Evolutionary conservation across 148 eudicot genomes (phyloP), one percentile per base, ranked within the genome.

Genomic region (Rhododendron ferrugineum): DNA sequence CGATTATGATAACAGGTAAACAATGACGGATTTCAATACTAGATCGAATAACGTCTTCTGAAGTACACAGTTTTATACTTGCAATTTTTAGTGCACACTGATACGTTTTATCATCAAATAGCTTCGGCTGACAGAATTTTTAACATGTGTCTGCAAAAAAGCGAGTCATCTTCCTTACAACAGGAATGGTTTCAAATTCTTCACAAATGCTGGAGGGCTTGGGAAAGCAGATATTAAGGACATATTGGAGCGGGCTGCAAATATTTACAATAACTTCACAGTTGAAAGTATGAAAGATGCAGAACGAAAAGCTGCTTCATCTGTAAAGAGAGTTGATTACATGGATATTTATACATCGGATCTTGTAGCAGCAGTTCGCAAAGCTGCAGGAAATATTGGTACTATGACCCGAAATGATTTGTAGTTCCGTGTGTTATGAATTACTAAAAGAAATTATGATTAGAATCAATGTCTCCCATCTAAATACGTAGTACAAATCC

Each of bases 121-220:
- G 76, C 79, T 79, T 56, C 11, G 5, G 36, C 72, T 87, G 72
- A 84, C 81, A 30, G 82, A 81, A 56, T 46, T 36, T 76, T 16
- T 76, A 46, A 47, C 76, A 30, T 28, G 36, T 86, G 85, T 81
- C 82, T 86, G 49, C 78, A 79, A 70, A 82, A 84, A 96, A 97
- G 99, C 99, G 81, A 97, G 99, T 89, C 99, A 97, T 92, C 99
- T 97, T 91, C 99, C 99, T 78, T 95, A 91, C 92, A 97, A 97
- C 85, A 91, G 99, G 84, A 97, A 97, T 85, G 99, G 99, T 40
- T 91, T 97, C 87, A 97, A 96, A 88, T 97, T 97, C 89, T 97
- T 97, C 89, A 97, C 99, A 64, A 92, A 92, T 91, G 88, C 95
- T 84, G 99, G 99, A 90, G 99, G 99, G 73, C 95, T 97, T 75